phyloP scores from a whole-genome alignment of 257 asterid genomes.

The Lycium ferocissimum region DNA sequence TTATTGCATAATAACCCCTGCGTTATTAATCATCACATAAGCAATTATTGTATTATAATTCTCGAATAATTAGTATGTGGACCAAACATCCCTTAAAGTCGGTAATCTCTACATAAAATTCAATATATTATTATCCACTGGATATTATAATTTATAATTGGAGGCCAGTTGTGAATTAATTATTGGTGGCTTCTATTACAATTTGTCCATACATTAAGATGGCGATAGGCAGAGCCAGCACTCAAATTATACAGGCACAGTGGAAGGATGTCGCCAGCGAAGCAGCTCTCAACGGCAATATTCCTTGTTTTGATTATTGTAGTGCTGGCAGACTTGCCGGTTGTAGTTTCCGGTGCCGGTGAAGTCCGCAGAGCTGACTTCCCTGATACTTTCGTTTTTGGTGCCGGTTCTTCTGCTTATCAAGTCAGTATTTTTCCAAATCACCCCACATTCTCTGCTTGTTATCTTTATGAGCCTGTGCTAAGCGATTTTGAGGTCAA shows the following conservation, averaged over 20 bases:
- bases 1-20: no score
- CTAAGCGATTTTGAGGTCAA: no score
- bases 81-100: no score
- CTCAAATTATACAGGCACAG: not conserved
- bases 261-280: not conserved
- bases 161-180: no score
- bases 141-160: no score
- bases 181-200: no score
- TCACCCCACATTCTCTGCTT: not conserved
- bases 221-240: not conserved
- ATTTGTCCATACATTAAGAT: not conserved
- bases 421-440: slow-evolving; percentile 24
- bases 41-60: no score
- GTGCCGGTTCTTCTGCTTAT: slow-evolving; percentile 37
- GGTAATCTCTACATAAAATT: no score
- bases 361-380: slow-evolving; percentile 34
- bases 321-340: not conserved
- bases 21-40: no score
- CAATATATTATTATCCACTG: no score
- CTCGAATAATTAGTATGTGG: no score
- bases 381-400: slow-evolving; percentile 36
- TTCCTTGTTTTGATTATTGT: not conserved
- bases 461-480: not conserved
- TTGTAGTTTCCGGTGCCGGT: not conserved
- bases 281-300: not conserved